Conservation (phyloP, 106 monocot genomes). For the Dendrobium nobile region DNA sequence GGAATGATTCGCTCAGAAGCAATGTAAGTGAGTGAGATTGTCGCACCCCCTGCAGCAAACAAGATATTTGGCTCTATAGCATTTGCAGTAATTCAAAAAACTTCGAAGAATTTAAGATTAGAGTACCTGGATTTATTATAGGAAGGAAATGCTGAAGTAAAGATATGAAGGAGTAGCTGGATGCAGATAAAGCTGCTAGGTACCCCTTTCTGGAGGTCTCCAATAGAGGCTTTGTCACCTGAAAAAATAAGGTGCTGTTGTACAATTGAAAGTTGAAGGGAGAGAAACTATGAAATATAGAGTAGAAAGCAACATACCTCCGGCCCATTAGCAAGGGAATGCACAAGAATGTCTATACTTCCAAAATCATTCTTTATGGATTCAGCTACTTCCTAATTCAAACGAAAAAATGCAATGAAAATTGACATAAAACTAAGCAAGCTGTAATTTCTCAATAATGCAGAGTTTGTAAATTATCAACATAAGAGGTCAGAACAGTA, state of each 20-base stretch:
- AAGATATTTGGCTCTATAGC: not conserved
- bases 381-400: slow-evolving; percentile 81
- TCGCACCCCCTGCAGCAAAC: slow-evolving; percentile 35
- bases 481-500: not conserved
- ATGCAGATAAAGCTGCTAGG: slow-evolving; percentile 93
- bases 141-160: slow-evolving; percentile 88
- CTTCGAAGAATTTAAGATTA: not conserved
- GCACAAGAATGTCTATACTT: slow-evolving; percentile 94
- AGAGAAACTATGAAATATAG: not conserved
- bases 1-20: slow-evolving; percentile 90
- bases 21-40: slow-evolving; percentile 79
- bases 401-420: slow-evolving; percentile 2
- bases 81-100: not conserved
- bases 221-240: slow-evolving; percentile 86
- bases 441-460: not conserved
- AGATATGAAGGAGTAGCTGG: slow-evolving; percentile 89
- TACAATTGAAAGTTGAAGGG: not conserved
- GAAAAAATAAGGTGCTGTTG: not conserved
- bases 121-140: slow-evolving; percentile 89
- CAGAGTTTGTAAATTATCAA: not conserved
- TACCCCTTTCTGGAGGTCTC: slow-evolving; percentile 93
- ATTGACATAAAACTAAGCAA: no score
- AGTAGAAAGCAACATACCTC: slow-evolving; percentile 31
- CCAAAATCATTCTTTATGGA: slow-evolving; percentile 85
- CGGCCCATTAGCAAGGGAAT: slow-evolving; percentile 97